Conservation (phyloP, 176 grass and related monocot species). For the Musa itinerans region DNA sequence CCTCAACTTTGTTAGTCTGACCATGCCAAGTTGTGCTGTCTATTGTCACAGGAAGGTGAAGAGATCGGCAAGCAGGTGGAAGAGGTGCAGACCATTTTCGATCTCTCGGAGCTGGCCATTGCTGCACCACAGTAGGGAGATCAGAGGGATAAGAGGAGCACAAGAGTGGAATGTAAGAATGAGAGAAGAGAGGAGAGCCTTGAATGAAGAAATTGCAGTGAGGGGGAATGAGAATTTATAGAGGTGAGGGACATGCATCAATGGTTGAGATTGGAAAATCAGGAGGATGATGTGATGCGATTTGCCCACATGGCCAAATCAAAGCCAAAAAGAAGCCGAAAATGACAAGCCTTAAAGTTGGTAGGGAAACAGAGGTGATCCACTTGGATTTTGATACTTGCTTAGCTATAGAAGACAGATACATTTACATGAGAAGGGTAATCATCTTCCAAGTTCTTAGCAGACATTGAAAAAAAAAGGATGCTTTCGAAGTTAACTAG, state of each 20-base stretch:
- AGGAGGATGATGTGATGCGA: background rate
- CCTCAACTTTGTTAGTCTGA: background rate
- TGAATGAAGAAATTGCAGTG: background rate
- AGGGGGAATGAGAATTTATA: background rate
- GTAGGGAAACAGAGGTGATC: background rate
- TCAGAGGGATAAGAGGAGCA: background rate
- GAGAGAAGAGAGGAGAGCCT: background rate
- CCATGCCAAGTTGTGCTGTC: background rate
- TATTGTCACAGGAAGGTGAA: background rate
- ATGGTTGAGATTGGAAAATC: background rate
- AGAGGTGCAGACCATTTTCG: background rate
- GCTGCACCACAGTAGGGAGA: background rate
- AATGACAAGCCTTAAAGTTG: background rate
- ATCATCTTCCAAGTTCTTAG: too few relatives aligned
- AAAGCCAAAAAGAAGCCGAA: background rate
- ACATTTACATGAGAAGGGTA: too few relatives aligned
- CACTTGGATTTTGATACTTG: constrained; percentile 2
- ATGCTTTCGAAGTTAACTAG: too few relatives aligned
- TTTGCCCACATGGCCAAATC: background rate
- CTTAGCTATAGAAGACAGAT: too few relatives aligned
- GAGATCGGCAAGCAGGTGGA: background rate
- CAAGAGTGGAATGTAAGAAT: background rate
- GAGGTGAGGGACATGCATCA: background rate
- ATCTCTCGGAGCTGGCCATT: background rate
- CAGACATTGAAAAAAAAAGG: too few relatives aligned